Evolutionary conservation across 148 eudicot species (phyloP), one percentile per base, ranked within the genome.

Genomic region (Chenopodium album): DNA sequence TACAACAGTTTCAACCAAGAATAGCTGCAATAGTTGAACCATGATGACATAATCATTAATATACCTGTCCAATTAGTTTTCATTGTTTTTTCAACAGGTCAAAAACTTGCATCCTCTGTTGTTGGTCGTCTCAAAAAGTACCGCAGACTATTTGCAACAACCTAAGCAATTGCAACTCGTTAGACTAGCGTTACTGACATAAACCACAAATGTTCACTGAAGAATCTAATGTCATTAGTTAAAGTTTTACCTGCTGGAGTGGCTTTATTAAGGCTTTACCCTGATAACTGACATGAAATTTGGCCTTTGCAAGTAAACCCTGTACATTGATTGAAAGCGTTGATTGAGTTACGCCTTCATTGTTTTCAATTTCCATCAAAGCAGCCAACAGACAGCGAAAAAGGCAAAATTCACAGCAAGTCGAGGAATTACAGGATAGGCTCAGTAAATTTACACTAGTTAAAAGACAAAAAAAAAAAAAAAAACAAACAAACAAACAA

Each of bases 61-160:
- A 46, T 71, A 69, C 41, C 32, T 52, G 82, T 79, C 72, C 76
- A 70, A 31, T 68, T 78, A 68, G 68, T 6, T 13, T 65, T 31
- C 47, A 7, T 62, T 71, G 41, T 52, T 80, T 75, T 20, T 70
- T 23, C 69, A 44, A 29, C 22, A 31, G 31, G 74, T 93, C 81
- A 95, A 87, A 95, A 95, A 84, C 98, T 95, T 48, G 94, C 89
- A 56, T 95, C 98, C 80, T 93, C 98, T 48, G 98, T 95, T 74
- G 92, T 29, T 65, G 98, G 97, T 52, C 98, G 90, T 93, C 92
- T 92, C 87, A 95, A 84, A 84, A 67, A 93, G 79, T 95, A 95
- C 52, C 96, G 89, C 85, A 95, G 87, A 86, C 97, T 93, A 37
- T 93, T 95, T 54, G 84, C 92, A 81, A 95, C 88, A 82, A 93